A percentile compares a stretch with the other conserved stretches of the same genome.
phyloP scores from a whole-genome alignment of 2,329 filamentous ascomycete genomes.

The Acephala macrosclerotiorum region DNA sequence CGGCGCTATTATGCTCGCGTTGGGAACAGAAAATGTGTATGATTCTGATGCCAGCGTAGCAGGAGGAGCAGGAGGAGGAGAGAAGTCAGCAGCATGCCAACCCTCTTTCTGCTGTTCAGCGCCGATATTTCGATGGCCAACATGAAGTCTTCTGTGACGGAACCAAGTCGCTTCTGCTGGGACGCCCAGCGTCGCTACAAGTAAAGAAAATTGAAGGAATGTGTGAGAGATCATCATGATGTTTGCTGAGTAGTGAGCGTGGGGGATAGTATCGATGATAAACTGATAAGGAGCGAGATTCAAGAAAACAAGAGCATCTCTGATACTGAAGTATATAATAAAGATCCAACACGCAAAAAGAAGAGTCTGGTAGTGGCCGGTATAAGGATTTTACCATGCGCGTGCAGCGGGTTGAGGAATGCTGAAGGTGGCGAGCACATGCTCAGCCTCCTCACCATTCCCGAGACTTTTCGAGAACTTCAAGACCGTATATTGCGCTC shows the following conservation, averaged over 20 bases:
- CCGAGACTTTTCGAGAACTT: slow-evolving; percentile 6
- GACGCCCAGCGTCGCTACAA: slow-evolving; percentile 24
- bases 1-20: slow-evolving; percentile 20
- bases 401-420: slow-evolving; percentile 9
- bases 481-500: no score
- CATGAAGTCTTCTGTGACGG: slow-evolving; percentile 17
- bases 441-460: background rate
- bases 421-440: slow-evolving; percentile 1
- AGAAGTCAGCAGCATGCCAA: background rate
- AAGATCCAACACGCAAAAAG: background rate
- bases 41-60: slow-evolving; percentile 11
- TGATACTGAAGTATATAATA: background rate
- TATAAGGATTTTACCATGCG: background rate
- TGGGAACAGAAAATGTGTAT: slow-evolving; percentile 26
- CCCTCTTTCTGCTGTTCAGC: background rate
- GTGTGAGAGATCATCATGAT: slow-evolving; percentile 14
- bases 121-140: background rate
- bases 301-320: background rate
- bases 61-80: background rate
- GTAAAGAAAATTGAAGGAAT: slow-evolving; percentile 12
- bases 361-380: slow-evolving; percentile 2
- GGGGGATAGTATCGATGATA: background rate
- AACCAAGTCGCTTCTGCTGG: slow-evolving; percentile 22
- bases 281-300: background rate
- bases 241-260: background rate